These are phyloP conservation scores for Acanthamoeba culbertsoni DNA, from an alignment of 208 protist species.

Conservation along the genomic window DNA sequence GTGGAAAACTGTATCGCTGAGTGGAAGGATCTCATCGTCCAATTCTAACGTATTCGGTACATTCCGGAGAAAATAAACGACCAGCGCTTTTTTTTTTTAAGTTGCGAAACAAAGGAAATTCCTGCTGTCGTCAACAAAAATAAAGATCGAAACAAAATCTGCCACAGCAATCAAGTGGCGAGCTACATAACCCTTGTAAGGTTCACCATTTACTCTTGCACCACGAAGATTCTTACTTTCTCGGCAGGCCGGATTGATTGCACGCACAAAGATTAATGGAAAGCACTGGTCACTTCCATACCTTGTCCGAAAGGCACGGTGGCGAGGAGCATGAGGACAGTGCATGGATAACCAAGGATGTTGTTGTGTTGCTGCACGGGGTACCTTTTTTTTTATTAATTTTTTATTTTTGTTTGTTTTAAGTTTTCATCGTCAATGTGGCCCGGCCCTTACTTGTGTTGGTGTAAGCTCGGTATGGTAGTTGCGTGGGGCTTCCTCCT, in stretches of 20 bases:
- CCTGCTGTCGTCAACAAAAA: not conserved
- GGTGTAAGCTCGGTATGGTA: slow-evolving; percentile 11
- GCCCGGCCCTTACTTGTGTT: not conserved
- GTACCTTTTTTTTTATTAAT: not conserved
- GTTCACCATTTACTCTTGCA: too few species aligned
- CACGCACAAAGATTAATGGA: not conserved
- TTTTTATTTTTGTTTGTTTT: not conserved
- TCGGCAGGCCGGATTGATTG: too few species aligned
- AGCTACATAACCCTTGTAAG: too few species aligned
- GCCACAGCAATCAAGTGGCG: not conserved
- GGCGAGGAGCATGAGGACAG: not conserved
- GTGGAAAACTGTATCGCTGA: not conserved
- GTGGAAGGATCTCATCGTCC: not conserved
- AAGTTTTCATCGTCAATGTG: too few species aligned
- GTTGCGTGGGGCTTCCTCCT: slow-evolving; percentile 48
- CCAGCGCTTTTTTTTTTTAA: not conserved
- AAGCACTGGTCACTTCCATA: not conserved
- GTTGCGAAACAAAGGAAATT: not conserved
- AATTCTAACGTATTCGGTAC: not conserved
- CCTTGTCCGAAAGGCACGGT: not conserved
- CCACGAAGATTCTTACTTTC: too few species aligned
- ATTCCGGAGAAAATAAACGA: not conserved
- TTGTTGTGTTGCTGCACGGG: slow-evolving; percentile 14
- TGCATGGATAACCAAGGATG: slow-evolving; percentile 4
- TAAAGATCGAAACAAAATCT: not conserved